These are phyloP conservation scores for Begonia peltatifolia DNA, from an alignment of 306 rosid species.

Conservation along the genomic window DNA sequence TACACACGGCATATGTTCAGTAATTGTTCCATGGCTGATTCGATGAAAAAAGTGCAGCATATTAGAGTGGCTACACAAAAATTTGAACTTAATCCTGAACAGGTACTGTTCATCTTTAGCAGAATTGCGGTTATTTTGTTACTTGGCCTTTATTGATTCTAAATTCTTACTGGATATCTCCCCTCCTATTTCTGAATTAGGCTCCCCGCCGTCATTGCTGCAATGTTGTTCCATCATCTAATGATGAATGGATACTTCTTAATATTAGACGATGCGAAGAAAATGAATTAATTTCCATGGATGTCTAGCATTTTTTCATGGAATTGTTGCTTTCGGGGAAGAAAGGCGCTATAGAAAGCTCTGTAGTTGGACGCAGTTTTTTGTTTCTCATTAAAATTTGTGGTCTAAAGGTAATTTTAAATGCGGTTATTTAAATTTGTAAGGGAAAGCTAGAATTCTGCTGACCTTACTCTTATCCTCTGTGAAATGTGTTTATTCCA, in stretches of 20 bases:
- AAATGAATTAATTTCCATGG: constrained; percentile 46
- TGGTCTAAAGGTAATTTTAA: too few species aligned
- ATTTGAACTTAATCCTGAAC: background rate
- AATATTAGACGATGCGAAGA: constrained; percentile 64
- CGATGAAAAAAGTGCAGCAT: background rate
- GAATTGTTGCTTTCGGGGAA: too few species aligned
- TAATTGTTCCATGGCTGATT: constrained; percentile 36
- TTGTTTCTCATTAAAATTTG: too few species aligned
- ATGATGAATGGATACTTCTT: constrained; percentile 31
- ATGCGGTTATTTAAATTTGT: too few species aligned
- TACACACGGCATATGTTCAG: constrained; percentile 29
- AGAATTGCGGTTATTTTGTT: background rate
- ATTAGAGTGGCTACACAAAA: background rate
- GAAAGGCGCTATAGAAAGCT: too few species aligned
- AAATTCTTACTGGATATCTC: too few species aligned
- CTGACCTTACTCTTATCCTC: too few species aligned
- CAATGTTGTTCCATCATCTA: constrained; percentile 34
- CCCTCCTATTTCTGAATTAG: constrained; percentile 27
- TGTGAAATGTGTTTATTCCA: too few species aligned
- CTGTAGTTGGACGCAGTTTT: too few species aligned
- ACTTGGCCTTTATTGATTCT: background rate
- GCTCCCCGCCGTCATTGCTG: constrained; percentile 91
- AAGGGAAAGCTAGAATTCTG: too few species aligned
- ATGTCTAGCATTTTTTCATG: constrained; percentile 8
- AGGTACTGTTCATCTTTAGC: background rate